Base-by-base conservation (phyloP, 441 rosid species). In the Pelargonium fulgidum region DNA sequence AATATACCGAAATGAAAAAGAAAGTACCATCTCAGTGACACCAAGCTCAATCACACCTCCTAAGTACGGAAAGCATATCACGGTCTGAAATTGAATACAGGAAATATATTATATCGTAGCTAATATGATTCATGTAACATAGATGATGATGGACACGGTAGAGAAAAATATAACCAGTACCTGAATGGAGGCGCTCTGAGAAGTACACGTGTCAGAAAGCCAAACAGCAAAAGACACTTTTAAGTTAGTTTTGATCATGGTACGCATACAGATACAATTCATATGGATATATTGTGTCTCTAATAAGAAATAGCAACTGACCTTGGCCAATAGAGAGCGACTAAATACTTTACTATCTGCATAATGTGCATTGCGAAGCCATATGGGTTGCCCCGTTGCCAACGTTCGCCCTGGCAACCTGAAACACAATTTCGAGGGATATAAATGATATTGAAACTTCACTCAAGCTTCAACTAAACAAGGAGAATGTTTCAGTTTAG, bases 291-390 rank as follows among this genome's bases (percentile, higher is more conserved):
- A 67, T 68, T 45, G 45, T 6, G 17, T 52, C 42, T 63, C 4
- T 7, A 22, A 58, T 10, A 26, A 17, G 42, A 52, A 64, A 68
- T 29, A 56, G 24, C 62, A 59, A 62, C 73, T 26, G 67, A 93
- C 99, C 90, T 92, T 94, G 39, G 99, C 97, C 24, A 94, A 87
- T 64, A 94, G 88, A 39, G 99, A 90, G 20, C 99, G 99, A 68
- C 79, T 86, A 70, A 94, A 94, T 67, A 85, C 78, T 83, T 89
- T 92, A 77, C 89, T 86, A 66, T 90, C 97, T 7, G 93, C 93
- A 78, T 64, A 77, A 63, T 85, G 87, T 79, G 97, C 98, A 79
- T 90, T 82, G 81, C 86, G 85, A 7, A 94, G 80, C 99, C 99
- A 92, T 58, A 82, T 81, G 11, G 86, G 84, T 65, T 82, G 78